phyloP scores from a whole-genome alignment of 2,329 filamentous ascomycete genomes.

The Trichoderma koningii region DNA sequence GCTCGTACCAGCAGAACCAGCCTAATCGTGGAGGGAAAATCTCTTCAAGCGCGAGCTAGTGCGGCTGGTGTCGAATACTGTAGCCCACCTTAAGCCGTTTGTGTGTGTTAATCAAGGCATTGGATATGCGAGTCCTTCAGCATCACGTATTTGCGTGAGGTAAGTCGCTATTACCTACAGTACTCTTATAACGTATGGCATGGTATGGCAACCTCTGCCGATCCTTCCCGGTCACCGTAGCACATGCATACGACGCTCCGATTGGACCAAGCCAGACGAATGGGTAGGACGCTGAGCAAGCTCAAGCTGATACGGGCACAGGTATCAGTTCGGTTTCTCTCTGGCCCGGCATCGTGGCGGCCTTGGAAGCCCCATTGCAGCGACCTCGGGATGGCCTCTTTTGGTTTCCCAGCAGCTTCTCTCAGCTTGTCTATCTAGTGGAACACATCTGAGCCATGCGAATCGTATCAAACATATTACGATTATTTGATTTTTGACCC shows the following conservation, averaged over 20 bases:
- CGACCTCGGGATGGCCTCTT: neutral
- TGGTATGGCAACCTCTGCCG: neutral
- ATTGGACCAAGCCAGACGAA: neutral
- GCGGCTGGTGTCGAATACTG: neutral
- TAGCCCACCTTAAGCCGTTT: no score
- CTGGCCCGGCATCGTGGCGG: neutral
- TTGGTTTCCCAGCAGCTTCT: neutral
- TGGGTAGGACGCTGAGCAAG: neutral
- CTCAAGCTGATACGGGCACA: neutral
- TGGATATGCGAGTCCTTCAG: neutral
- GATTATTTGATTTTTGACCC: no score
- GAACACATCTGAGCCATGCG: neutral
- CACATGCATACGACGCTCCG: neutral
- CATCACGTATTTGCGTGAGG: neutral
- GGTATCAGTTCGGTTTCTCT: neutral
- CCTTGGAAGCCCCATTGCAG: neutral
- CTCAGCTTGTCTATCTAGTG: neutral
- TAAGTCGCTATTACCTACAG: neutral
- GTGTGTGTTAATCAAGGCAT: conserved; percentile 1
- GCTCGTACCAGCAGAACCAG: neutral
- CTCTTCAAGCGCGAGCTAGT: conserved; percentile 4
- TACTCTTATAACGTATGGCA: neutral
- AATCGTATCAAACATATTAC: no score
- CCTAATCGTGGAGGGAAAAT: neutral
- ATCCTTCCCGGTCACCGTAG: conserved; percentile 13